Evolutionary conservation across 1,284 basidiomycete genomes (phyloP).

Genomic region (Polyporus tsugae): DNA sequence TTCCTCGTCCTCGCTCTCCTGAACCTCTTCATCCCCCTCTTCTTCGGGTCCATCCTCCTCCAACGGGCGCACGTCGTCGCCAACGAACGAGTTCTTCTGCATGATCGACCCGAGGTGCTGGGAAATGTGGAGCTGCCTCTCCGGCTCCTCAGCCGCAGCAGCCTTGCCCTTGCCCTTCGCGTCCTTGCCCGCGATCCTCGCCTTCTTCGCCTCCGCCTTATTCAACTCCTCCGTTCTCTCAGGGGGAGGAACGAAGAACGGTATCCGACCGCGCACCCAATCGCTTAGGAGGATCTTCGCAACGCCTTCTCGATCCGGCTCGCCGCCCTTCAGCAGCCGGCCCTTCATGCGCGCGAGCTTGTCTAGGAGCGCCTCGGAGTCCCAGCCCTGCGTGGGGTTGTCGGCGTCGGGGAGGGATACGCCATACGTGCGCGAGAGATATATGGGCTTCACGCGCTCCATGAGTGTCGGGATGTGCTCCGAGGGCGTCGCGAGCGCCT

Average conservation of each 20-base stretch:
- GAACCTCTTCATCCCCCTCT: conserved; percentile 41
- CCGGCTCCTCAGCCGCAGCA: conserved; percentile 39
- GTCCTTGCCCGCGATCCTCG: conserved; percentile 51
- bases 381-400: conserved; percentile 63
- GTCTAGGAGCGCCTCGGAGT: conserved; percentile 84
- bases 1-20: conserved; percentile 41
- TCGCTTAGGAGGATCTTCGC: conserved; percentile 97
- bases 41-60: conserved; percentile 50
- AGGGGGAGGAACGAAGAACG: conserved; percentile 87
- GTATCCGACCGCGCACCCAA: conserved; percentile 97
- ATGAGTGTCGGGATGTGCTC: conserved; percentile 94
- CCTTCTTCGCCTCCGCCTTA: conserved; percentile 66
- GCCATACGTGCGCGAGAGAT: conserved; percentile 92
- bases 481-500: conserved; percentile 93
- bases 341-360: conserved; percentile 92
- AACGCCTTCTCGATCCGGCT: conserved; percentile 92
- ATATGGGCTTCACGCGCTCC: conserved; percentile 90
- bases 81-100: conserved; percentile 86
- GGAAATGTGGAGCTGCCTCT: conserved; percentile 55
- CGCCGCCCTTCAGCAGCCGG: conserved; percentile 92
- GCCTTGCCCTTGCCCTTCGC: conserved; percentile 47
- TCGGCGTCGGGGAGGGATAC: conserved; percentile 70
- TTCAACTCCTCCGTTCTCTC: conserved; percentile 77
- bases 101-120: conserved; percentile 81
- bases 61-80: conserved; percentile 72